Evolutionary conservation across 116 monocot genomes (phyloP).

Genomic region (Papilionanthe hybrid): DNA sequence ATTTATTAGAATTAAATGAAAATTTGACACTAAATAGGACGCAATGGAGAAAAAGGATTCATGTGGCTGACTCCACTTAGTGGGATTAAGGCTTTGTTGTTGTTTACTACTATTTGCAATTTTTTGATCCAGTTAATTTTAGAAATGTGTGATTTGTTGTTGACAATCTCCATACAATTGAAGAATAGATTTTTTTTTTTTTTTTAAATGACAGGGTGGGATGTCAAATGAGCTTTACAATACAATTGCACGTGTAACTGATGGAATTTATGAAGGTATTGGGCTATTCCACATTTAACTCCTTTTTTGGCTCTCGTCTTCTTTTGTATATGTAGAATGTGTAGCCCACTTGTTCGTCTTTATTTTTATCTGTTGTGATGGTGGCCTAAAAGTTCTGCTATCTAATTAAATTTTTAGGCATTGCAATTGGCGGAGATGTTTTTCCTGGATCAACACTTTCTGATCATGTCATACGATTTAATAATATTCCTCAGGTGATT

Average conservation of each 20-base stretch:
- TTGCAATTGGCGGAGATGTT: conserved; percentile 99
- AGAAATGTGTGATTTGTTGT: not conserved
- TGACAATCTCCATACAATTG: not conserved
- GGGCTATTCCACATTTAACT: not conserved
- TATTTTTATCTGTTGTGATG: not conserved
- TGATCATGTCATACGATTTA: conserved; percentile 91
- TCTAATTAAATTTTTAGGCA: conserved; percentile 39
- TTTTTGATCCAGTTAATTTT: not conserved
- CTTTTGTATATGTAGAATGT: not conserved
- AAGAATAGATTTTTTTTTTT: conserved; percentile 1
- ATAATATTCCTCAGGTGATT: conserved; percentile 92
- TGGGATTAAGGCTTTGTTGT: not conserved
- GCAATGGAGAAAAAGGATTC: too few relatives aligned
- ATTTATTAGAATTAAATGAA: too few relatives aligned
- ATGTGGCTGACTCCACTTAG: not conserved
- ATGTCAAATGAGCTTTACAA: conserved; percentile 98
- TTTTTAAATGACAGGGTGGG: conserved; percentile 59
- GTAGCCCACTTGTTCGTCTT: not conserved
- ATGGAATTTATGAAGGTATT: conserved; percentile 99
- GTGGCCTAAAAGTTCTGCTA: not conserved
- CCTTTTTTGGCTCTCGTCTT: not conserved
- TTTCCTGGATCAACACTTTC: conserved; percentile 96
- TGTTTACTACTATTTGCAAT: not conserved
- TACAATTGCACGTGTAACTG: conserved; percentile 96
- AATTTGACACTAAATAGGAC: too few relatives aligned